phyloP scores from a whole-genome alignment of 2,329 filamentous ascomycete genomes.

The Bipolaris sorokiniana region DNA sequence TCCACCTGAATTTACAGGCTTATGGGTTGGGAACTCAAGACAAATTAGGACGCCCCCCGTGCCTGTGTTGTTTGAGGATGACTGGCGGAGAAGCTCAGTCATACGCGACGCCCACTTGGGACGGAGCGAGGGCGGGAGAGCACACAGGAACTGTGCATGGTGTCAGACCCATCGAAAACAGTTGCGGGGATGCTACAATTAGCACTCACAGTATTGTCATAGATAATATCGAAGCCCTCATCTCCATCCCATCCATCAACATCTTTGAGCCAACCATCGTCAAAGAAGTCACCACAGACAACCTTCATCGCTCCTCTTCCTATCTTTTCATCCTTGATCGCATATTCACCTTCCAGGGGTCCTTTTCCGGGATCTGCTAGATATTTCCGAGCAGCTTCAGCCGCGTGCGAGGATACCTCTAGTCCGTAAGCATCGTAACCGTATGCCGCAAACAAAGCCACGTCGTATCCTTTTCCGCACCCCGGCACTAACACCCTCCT shows the following conservation, averaged over 20 bases:
- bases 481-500: slow-evolving; percentile 76
- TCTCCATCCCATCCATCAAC: slow-evolving; percentile 35
- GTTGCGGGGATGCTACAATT: background rate
- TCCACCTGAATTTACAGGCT: slow-evolving; percentile 67
- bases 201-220: slow-evolving; percentile 64
- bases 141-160: slow-evolving; percentile 63
- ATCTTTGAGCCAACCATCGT: slow-evolving; percentile 61
- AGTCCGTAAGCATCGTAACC: slow-evolving; percentile 81
- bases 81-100: slow-evolving; percentile 58
- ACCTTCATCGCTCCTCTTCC: slow-evolving; percentile 62
- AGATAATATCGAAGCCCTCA: slow-evolving; percentile 68
- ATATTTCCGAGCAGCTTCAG: slow-evolving; percentile 55
- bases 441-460: slow-evolving; percentile 72
- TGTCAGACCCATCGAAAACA: slow-evolving; percentile 7
- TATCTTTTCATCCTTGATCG: slow-evolving; percentile 48
- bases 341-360: slow-evolving; percentile 53
- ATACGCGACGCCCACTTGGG: slow-evolving; percentile 64
- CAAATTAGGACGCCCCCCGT: slow-evolving; percentile 61
- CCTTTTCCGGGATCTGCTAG: slow-evolving; percentile 40
- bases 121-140: slow-evolving; percentile 61
- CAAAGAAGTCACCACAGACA: slow-evolving; percentile 71
- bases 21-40: slow-evolving; percentile 80
- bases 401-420: slow-evolving; percentile 65
- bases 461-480: slow-evolving; percentile 83
- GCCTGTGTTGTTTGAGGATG: background rate